Percentiles rank a stretch among this genome's conserved stretches.
These are phyloP conservation scores for Penicillium crystallinum DNA, from an alignment of 495 filamentous ascomycete species.

Conservation along the genomic window DNA sequence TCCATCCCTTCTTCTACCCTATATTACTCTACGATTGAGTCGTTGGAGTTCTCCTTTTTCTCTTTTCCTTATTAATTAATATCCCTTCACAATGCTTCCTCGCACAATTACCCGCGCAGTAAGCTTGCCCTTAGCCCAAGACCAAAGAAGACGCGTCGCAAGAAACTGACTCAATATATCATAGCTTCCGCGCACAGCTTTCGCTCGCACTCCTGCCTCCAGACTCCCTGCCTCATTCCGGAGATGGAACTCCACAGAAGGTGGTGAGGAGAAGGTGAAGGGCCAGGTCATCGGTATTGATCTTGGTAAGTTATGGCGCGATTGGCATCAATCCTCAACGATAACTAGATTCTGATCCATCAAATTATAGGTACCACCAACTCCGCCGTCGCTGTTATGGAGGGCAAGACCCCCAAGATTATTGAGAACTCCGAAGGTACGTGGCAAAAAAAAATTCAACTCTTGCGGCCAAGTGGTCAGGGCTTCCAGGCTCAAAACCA, in stretches of 20 bases:
- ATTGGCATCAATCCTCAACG: not conserved
- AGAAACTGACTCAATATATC: constrained; percentile 17
- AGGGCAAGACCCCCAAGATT: constrained; percentile 90
- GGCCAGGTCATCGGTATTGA: constrained; percentile 98
- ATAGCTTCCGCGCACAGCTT: constrained; percentile 42
- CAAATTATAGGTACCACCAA: constrained; percentile 79
- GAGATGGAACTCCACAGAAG: constrained; percentile 79
- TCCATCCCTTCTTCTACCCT: constrained; percentile 25
- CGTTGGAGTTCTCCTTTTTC: constrained; percentile 32
- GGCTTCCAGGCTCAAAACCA: not conserved
- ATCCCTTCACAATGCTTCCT: constrained; percentile 47
- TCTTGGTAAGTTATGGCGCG: constrained; percentile 63
- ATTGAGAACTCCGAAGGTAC: constrained; percentile 96
- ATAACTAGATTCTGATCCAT: constrained; percentile 3
- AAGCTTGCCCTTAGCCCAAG: constrained; percentile 39
- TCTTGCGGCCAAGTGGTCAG: constrained; percentile 7
- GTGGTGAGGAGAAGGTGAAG: constrained; percentile 82
- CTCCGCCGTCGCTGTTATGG: constrained; percentile 96
- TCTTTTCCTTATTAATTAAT: constrained; percentile 38
- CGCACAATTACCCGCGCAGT: constrained; percentile 61
- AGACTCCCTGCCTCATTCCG: constrained; percentile 53
- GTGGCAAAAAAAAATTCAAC: constrained; percentile 27
- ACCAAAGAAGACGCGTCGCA: constrained; percentile 15
- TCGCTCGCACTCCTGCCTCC: constrained; percentile 49
- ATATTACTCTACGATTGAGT: constrained; percentile 38